Percentiles rank a stretch among this genome's conserved stretches.
phyloP scores from a whole-genome alignment of 345 rosid genomes.

The Eucalyptus grandis region DNA sequence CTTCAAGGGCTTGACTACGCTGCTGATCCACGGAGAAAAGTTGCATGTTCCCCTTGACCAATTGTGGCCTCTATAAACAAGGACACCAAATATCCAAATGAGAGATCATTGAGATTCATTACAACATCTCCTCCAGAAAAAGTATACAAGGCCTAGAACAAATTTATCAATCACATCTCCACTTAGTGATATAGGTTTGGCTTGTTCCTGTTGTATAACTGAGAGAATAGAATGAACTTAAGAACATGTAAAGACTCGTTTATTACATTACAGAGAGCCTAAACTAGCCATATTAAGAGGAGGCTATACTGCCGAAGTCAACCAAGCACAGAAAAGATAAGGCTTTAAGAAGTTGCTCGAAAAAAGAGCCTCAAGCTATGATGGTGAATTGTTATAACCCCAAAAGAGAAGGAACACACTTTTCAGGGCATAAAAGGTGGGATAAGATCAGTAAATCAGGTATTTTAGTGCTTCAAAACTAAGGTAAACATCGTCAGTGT shows the following conservation, averaged over 20 bases:
- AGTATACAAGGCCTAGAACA: neutral
- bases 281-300: neutral
- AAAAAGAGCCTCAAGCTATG: neutral
- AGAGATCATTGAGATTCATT: neutral
- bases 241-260: neutral
- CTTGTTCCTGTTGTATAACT: neutral
- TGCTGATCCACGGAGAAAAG: slow-evolving; percentile 94
- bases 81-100: neutral
- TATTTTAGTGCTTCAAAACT: neutral
- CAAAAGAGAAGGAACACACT: neutral
- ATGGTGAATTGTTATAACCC: neutral
- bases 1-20: slow-evolving; percentile 98
- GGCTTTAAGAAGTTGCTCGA: neutral
- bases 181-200: neutral
- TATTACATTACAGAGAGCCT: neutral
- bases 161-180: neutral
- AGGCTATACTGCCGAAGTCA: neutral
- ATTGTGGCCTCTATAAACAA: slow-evolving; percentile 60
- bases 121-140: neutral
- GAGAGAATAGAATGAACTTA: neutral
- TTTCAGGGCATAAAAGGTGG: neutral
- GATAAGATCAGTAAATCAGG: neutral
- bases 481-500: neutral
- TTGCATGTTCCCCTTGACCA: slow-evolving; percentile 95
- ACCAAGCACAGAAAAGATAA: neutral